Percentiles rank a stretch among this genome's conserved stretches.
Evolutionary conservation across 2,329 filamentous ascomycete species (phyloP).

Genomic region (Alternaria panax): DNA sequence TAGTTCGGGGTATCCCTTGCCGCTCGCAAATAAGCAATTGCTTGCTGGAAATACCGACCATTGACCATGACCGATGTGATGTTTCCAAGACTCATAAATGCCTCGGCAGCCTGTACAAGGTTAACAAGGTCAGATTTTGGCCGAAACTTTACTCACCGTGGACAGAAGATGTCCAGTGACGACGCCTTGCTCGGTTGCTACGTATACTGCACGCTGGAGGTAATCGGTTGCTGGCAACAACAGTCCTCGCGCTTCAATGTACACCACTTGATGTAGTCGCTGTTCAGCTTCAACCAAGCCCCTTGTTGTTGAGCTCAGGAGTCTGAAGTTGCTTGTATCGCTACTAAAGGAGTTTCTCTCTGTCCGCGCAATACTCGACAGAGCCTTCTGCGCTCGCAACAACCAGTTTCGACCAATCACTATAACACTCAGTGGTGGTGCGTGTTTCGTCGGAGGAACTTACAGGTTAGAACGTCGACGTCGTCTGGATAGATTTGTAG

Average conservation of each 20-base stretch:
- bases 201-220: constrained; percentile 56
- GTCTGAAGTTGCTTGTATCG: constrained; percentile 41
- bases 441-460: constrained; percentile 11
- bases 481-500: constrained; percentile 56
- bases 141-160: constrained; percentile 42
- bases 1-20: constrained; percentile 55
- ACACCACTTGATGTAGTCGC: constrained; percentile 51
- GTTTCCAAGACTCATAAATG: constrained; percentile 62
- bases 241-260: constrained; percentile 61
- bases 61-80: constrained; percentile 56
- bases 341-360: constrained; percentile 53
- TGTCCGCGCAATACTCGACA: constrained; percentile 57
- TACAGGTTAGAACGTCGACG: constrained; percentile 54
- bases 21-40: constrained; percentile 55
- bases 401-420: constrained; percentile 62
- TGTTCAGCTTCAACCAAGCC: neutral
- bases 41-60: constrained; percentile 55
- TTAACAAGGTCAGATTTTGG: constrained; percentile 11
- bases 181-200: constrained; percentile 50
- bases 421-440: constrained; percentile 26
- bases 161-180: constrained; percentile 55
- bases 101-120: constrained; percentile 54
- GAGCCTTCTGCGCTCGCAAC: constrained; percentile 57
- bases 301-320: constrained; percentile 11
- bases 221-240: constrained; percentile 62